Conservation (phyloP, 2,329 filamentous ascomycete species). For the Coniochaeta hoffmannii region DNA sequence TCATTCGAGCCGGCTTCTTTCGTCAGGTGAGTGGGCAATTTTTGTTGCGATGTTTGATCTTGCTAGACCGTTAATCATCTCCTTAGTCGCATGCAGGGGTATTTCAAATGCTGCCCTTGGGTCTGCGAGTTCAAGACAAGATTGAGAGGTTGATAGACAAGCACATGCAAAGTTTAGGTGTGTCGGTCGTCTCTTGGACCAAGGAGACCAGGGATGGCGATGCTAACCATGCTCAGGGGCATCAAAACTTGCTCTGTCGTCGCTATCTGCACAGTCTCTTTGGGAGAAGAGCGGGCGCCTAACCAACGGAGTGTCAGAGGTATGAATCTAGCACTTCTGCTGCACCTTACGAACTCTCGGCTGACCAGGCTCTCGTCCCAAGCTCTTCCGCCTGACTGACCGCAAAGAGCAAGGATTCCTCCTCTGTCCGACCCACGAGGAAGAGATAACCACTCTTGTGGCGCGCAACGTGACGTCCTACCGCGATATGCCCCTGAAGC, state of each 20-base stretch:
- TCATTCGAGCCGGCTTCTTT: constrained; percentile 65
- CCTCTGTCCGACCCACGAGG: constrained; percentile 89
- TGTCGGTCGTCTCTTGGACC: constrained; percentile 7
- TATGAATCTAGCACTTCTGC: constrained; percentile 23
- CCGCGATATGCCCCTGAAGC: constrained; percentile 72
- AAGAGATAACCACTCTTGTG: constrained; percentile 85
- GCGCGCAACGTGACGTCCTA: constrained; percentile 69
- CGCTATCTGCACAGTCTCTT: constrained; percentile 74
- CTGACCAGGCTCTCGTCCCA: background rate
- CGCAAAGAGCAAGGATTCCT: constrained; percentile 68
- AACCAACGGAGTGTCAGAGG: constrained; percentile 65
- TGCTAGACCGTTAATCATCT: constrained; percentile 1
- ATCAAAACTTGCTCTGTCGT: constrained; percentile 75
- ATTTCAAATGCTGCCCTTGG: constrained; percentile 86
- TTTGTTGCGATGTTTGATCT: background rate
- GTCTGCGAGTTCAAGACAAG: constrained; percentile 81
- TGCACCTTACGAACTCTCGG: background rate
- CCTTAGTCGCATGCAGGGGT: constrained; percentile 76
- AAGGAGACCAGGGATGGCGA: background rate
- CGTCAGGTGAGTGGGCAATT: constrained; percentile 48
- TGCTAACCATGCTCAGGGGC: constrained; percentile 44
- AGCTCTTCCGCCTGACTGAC: constrained; percentile 77
- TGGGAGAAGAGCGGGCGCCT: constrained; percentile 82
- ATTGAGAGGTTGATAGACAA: constrained; percentile 79
- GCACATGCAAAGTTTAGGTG: constrained; percentile 74